phyloP scores from a whole-genome alignment of 805 yeast genomes.

The Candida anglica region DNA sequence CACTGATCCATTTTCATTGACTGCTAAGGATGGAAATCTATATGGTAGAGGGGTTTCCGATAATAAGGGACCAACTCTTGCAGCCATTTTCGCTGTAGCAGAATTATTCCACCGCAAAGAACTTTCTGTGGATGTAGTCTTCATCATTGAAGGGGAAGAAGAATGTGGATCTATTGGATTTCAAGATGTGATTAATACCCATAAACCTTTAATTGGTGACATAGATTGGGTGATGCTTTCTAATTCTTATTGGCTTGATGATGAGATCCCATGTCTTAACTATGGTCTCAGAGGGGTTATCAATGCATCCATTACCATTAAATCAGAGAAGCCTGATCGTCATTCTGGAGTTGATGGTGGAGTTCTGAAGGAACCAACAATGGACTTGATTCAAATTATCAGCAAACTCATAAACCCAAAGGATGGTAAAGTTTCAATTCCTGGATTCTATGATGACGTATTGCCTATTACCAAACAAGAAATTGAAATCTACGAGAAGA shows the following conservation, averaged over 20 bases:
- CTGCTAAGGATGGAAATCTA: slow-evolving; percentile 77
- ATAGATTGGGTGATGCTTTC: slow-evolving; percentile 89
- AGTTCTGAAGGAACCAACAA: slow-evolving; percentile 79
- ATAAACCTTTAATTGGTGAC: slow-evolving; percentile 47
- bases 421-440: slow-evolving; percentile 47
- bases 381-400: slow-evolving; percentile 73
- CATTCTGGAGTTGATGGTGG: slow-evolving; percentile 99
- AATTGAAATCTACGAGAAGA: slow-evolving; percentile 54
- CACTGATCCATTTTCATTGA: slow-evolving; percentile 72
- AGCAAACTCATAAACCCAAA: slow-evolving; percentile 53
- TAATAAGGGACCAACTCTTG: slow-evolving; percentile 89
- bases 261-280: slow-evolving; percentile 82
- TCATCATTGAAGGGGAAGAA: slow-evolving; percentile 92
- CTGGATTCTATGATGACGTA: slow-evolving; percentile 70
- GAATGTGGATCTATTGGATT: slow-evolving; percentile 91
- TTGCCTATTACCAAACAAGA: slow-evolving; percentile 57
- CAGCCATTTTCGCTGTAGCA: slow-evolving; percentile 84
- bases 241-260: slow-evolving; percentile 93
- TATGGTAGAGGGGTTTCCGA: slow-evolving; percentile 93
- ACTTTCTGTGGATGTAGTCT: slow-evolving; percentile 70
- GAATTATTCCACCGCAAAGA: slow-evolving; percentile 50
- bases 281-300: slow-evolving; percentile 93
- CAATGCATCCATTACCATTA: slow-evolving; percentile 68
- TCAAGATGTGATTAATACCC: slow-evolving; percentile 53
- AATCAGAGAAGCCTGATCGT: slow-evolving; percentile 76